Conservation (phyloP, 345 rosid genomes). For the Citrus hindsii region DNA sequence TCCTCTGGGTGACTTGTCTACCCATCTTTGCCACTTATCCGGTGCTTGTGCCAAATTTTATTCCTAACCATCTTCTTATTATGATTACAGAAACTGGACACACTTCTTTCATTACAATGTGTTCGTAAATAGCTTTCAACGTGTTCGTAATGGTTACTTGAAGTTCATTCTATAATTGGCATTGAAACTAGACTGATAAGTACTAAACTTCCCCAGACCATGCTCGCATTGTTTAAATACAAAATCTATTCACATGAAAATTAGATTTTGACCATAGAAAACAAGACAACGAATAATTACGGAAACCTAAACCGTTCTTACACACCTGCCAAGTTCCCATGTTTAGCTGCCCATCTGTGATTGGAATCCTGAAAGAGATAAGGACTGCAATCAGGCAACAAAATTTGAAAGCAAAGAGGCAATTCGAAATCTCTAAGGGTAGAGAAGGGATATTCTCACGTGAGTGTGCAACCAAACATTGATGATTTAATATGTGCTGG, state of each 20-base stretch:
- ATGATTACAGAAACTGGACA: neutral
- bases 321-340: conserved; percentile 98
- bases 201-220: neutral
- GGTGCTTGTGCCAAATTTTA: neutral
- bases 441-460: conserved; percentile 40
- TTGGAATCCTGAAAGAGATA: conserved; percentile 62
- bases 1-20: neutral
- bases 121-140: neutral
- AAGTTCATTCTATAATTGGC: neutral
- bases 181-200: neutral
- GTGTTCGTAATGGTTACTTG: too few species aligned
- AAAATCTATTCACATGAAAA: neutral
- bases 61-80: neutral
- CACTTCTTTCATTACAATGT: neutral
- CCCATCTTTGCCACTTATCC: neutral
- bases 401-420: neutral
- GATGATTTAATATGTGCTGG: conserved; percentile 97
- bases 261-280: neutral
- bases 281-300: neutral
- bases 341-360: conserved; percentile 75
- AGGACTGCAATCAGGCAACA: conserved; percentile 5
- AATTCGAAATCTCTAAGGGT: neutral
- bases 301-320: neutral
- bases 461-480: conserved; percentile 83
- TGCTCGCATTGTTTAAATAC: neutral